Evolutionary conservation across 169 alveolate genomes (phyloP).

Genomic region (Plasmodium gonderi): DNA sequence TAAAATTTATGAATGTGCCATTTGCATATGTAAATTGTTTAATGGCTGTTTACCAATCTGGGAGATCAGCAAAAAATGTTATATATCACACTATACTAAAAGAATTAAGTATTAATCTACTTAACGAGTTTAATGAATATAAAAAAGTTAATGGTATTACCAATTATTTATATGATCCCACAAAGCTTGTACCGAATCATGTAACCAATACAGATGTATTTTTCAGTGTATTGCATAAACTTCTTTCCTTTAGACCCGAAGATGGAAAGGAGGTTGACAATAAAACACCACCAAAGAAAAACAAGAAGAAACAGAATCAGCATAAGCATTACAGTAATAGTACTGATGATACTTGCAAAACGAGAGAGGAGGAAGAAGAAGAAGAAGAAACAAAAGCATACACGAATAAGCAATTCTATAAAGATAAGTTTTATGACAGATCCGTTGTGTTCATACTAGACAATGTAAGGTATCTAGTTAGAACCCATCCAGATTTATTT

Average conservation of each 20-base stretch:
- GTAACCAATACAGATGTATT: conserved; percentile 60
- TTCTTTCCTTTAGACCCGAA: conserved; percentile 55
- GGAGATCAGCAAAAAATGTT: conserved; percentile 70
- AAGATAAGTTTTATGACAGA: conserved; percentile 60
- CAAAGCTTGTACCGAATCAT: conserved; percentile 66
- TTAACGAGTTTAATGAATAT: conserved; percentile 65
- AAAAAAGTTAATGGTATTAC: conserved; percentile 29
- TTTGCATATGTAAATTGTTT: conserved; percentile 73
- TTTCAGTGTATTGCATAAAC: conserved; percentile 62
- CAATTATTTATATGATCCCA: conserved; percentile 58
- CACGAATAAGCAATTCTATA: conserved; percentile 10
- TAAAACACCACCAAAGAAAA: not conserved
- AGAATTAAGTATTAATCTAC: conserved; percentile 56
- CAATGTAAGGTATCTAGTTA: conserved; percentile 57
- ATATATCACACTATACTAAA: conserved; percentile 68
- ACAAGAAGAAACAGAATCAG: not conserved
- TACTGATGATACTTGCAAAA: not conserved
- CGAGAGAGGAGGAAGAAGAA: not conserved
- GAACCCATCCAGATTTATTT: conserved; percentile 75
- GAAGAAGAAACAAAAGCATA: not conserved
- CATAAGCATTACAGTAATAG: not conserved
- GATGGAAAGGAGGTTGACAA: not conserved
- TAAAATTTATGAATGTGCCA: conserved; percentile 53
- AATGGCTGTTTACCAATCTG: conserved; percentile 76
- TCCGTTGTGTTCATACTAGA: conserved; percentile 71